Percentiles rank a stretch among this genome's conserved stretches.
These are phyloP conservation scores for Gastrolobium villosum DNA, from an alignment of 306 rosid genomes.

Conservation along the genomic window DNA sequence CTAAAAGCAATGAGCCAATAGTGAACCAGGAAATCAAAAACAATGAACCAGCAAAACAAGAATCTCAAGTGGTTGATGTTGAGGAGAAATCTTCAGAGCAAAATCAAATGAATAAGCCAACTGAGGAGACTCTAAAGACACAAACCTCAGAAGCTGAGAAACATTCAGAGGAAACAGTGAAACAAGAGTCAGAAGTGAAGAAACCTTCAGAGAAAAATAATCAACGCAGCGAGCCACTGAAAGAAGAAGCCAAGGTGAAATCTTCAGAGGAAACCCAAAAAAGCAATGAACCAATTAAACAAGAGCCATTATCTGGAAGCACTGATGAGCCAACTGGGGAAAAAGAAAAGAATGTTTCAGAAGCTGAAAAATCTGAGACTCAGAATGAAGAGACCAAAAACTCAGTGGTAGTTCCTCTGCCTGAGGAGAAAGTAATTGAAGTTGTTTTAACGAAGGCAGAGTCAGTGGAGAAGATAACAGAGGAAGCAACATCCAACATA, in stretches of 20 bases:
- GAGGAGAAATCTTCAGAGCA: background rate
- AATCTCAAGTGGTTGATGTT: background rate
- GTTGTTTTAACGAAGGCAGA: constrained; percentile 13
- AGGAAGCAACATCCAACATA: constrained; percentile 13
- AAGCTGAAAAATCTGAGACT: background rate
- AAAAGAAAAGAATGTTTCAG: background rate
- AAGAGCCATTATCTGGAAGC: constrained; percentile 1
- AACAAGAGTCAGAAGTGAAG: background rate
- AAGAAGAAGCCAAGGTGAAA: constrained; percentile 3
- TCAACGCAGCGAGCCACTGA: constrained; percentile 6
- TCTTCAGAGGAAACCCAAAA: constrained; percentile 21
- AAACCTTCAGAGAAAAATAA: background rate
- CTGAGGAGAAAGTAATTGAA: constrained; percentile 44
- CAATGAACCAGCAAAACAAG: constrained; percentile 39
- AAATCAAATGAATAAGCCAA: background rate
- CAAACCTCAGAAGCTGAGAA: background rate
- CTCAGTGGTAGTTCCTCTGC: constrained; percentile 1
- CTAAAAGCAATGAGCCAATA: constrained; percentile 15
- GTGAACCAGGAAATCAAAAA: constrained; percentile 35
- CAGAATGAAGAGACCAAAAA: background rate
- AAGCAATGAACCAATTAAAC: constrained; percentile 30
- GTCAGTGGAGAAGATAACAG: constrained; percentile 37
- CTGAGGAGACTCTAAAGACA: background rate
- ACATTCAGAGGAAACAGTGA: background rate
- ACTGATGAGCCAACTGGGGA: background rate